Conservation (phyloP, 1,284 basidiomycete genomes). For the Inonotus obliquus region DNA sequence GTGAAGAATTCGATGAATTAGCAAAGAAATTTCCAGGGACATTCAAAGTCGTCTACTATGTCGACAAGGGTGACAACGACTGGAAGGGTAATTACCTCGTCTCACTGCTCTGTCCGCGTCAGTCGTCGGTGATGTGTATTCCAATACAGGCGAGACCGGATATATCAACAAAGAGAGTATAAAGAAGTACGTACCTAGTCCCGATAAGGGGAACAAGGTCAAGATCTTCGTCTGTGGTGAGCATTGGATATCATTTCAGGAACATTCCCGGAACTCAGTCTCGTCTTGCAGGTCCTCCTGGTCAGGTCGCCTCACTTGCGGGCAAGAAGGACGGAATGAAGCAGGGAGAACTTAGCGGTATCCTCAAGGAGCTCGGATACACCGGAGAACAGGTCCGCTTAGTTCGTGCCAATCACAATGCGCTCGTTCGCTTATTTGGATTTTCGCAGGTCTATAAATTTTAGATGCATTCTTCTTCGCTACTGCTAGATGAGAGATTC, state of each 20-base stretch:
- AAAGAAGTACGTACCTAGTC: constrained; percentile 66
- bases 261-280: neutral
- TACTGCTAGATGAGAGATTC: neutral
- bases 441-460: constrained; percentile 53
- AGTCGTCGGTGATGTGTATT: neutral
- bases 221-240: constrained; percentile 88
- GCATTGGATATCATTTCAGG: neutral
- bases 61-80: constrained; percentile 70
- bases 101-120: neutral
- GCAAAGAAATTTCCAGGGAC: constrained; percentile 65
- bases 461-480: constrained; percentile 26
- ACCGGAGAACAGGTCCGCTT: constrained; percentile 67
- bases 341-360: constrained; percentile 81
- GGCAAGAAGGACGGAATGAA: constrained; percentile 76
- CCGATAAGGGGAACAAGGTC: constrained; percentile 72
- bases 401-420: neutral
- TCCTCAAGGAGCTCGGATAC: constrained; percentile 86
- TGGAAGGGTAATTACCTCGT: constrained; percentile 61
- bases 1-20: constrained; percentile 75
- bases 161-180: constrained; percentile 72
- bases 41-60: constrained; percentile 81
- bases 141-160: constrained; percentile 52
- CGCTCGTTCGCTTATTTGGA: neutral
- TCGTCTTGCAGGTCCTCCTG: constrained; percentile 65
- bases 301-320: constrained; percentile 75